Conservation (phyloP, 1,284 basidiomycete species). For the Mycosarcoma maydis region DNA sequence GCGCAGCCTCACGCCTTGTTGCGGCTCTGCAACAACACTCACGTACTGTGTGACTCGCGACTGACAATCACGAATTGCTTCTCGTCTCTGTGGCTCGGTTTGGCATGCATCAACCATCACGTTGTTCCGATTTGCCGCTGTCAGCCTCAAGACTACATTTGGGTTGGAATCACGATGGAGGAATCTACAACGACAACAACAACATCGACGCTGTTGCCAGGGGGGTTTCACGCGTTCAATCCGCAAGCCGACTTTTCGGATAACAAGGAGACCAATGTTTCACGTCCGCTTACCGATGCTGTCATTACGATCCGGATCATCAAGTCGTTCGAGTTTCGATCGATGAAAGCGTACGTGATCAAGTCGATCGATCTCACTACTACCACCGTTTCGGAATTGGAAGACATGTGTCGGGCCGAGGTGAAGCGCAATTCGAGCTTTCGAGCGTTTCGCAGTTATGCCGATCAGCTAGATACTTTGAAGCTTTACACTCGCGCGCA, state of each 20-base stretch:
- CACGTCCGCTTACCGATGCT: constrained; percentile 76
- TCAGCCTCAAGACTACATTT: too few relatives aligned
- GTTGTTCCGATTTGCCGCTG: too few relatives aligned
- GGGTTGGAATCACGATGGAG: too few relatives aligned
- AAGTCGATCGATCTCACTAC: constrained; percentile 81
- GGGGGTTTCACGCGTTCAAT: constrained; percentile 48
- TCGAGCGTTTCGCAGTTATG: constrained; percentile 54
- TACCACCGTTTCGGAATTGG: constrained; percentile 80
- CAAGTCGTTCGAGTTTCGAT: constrained; percentile 92
- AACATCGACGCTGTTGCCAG: constrained; percentile 17
- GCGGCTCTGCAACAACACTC: too few relatives aligned
- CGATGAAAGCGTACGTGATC: constrained; percentile 86
- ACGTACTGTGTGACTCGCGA: too few relatives aligned
- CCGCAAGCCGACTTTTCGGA: constrained; percentile 67
- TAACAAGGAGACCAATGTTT: constrained; percentile 75
- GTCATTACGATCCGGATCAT: constrained; percentile 91
- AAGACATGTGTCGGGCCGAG: constrained; percentile 74
- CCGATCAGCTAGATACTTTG: constrained; percentile 75
- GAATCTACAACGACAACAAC: too few relatives aligned
- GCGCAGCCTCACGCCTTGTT: too few relatives aligned
- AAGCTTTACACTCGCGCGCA: constrained; percentile 95
- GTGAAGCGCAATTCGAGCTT: constrained; percentile 49
- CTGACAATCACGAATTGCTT: too few relatives aligned
- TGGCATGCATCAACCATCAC: too few relatives aligned
- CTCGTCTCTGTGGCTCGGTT: too few relatives aligned